Conservation (phyloP, 768 basidiomycete species). For the Termitomyces sp. region DNA sequence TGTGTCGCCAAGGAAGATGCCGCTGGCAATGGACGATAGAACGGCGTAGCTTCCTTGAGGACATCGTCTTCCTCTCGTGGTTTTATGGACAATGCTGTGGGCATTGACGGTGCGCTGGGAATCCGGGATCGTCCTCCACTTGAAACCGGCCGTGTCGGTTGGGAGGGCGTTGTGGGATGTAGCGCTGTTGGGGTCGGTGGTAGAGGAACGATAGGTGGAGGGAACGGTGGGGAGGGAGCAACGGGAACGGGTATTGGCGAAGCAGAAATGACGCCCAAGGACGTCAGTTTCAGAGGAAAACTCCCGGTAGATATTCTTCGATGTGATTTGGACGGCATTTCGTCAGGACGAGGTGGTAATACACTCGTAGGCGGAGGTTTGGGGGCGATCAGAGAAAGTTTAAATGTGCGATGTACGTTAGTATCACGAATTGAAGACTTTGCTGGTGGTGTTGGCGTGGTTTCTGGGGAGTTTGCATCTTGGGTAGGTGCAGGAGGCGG, state of each 20-base stretch:
- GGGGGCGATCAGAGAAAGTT: slow-evolving; percentile 56
- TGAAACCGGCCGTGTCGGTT: slow-evolving; percentile 39
- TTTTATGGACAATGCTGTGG: slow-evolving; percentile 18
- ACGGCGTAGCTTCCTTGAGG: not conserved
- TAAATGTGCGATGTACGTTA: slow-evolving; percentile 49
- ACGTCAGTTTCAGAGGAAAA: slow-evolving; percentile 15
- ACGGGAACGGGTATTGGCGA: slow-evolving; percentile 34
- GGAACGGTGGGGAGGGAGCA: slow-evolving; percentile 8
- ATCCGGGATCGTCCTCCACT: slow-evolving; percentile 64
- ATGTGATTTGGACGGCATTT: slow-evolving; percentile 28
- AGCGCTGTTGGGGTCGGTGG: slow-evolving; percentile 15
- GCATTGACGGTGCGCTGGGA: slow-evolving; percentile 51
- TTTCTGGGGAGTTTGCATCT: slow-evolving; percentile 17
- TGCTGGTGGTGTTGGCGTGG: slow-evolving; percentile 16
- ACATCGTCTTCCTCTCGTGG: not conserved
- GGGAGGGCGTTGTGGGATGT: slow-evolving; percentile 25
- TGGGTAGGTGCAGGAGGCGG: slow-evolving; percentile 60
- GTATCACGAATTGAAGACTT: slow-evolving; percentile 51
- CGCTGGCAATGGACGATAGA: slow-evolving; percentile 5
- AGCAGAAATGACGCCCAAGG: slow-evolving; percentile 36
- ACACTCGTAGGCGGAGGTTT: slow-evolving; percentile 55
- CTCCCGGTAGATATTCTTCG: slow-evolving; percentile 32
- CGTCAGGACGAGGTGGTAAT: slow-evolving; percentile 68
- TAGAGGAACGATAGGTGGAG: slow-evolving; percentile 14
- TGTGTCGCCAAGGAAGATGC: slow-evolving; percentile 38